Conservation (phyloP, 2,329 filamentous ascomycete genomes). For the Chrysoporthe puriensis region DNA sequence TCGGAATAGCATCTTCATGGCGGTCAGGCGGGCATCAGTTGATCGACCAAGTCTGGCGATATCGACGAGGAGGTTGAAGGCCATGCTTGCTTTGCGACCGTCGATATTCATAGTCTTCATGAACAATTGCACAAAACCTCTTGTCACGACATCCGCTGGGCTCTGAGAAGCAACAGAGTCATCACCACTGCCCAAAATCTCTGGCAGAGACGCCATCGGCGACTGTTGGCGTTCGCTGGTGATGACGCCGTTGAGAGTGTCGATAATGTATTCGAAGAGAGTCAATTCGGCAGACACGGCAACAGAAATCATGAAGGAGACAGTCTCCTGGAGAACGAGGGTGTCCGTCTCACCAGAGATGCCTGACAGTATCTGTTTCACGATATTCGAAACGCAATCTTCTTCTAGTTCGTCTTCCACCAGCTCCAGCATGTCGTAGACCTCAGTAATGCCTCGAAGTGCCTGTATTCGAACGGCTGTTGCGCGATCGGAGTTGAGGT, state of each 20-base stretch:
- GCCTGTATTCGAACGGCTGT: slow-evolving; percentile 65
- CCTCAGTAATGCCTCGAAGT: slow-evolving; percentile 62
- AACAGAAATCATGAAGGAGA: slow-evolving; percentile 67
- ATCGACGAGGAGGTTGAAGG: slow-evolving; percentile 66
- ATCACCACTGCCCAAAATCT: slow-evolving; percentile 33
- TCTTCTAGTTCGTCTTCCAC: slow-evolving; percentile 62
- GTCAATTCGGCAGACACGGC: slow-evolving; percentile 61
- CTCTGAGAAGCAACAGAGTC: slow-evolving; percentile 48
- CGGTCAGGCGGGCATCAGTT: slow-evolving; percentile 70
- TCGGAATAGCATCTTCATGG: slow-evolving; percentile 79
- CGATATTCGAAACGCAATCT: slow-evolving; percentile 60
- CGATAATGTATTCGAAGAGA: slow-evolving; percentile 63
- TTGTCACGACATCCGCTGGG: slow-evolving; percentile 71
- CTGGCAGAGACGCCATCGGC: slow-evolving; percentile 40
- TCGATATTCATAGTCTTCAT: slow-evolving; percentile 71
- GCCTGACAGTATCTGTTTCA: slow-evolving; percentile 63
- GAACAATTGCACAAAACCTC: slow-evolving; percentile 76
- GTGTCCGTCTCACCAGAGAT: slow-evolving; percentile 67
- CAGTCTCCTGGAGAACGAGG: slow-evolving; percentile 65
- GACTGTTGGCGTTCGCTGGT: slow-evolving; percentile 52
- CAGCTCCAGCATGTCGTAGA: slow-evolving; percentile 61
- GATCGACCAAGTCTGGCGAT: slow-evolving; percentile 64
- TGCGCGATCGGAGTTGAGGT: slow-evolving; percentile 63
- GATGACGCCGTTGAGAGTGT: slow-evolving; percentile 56
- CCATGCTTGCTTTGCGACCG: slow-evolving; percentile 63